These are phyloP conservation scores for Globisporangium barbulae DNA, from an alignment of 352 stramenopile genomes.

Conservation along the genomic window DNA sequence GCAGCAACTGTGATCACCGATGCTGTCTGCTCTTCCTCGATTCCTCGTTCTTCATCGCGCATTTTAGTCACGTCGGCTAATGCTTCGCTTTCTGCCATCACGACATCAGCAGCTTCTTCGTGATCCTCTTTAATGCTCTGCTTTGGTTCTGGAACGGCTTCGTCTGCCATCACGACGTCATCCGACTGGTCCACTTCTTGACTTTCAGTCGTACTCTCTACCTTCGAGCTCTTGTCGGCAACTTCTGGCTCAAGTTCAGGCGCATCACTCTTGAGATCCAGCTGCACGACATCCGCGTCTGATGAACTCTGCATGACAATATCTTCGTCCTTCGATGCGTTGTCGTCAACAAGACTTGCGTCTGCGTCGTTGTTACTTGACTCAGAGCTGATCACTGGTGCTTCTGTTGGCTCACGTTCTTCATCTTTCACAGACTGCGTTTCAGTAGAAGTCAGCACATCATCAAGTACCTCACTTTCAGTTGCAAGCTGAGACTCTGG, in stretches of 20 bases:
- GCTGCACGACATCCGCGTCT: neutral
- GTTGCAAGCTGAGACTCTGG: neutral
- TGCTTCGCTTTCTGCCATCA: neutral
- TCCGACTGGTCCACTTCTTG: neutral
- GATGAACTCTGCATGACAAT: neutral
- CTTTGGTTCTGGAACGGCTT: neutral
- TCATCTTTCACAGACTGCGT: neutral
- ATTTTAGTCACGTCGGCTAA: neutral
- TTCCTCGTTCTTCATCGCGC: neutral
- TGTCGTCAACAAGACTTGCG: neutral
- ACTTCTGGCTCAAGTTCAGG: neutral
- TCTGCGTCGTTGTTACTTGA: neutral
- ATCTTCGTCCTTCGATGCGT: neutral
- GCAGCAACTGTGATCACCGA: neutral
- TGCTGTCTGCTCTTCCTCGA: neutral
- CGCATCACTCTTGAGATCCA: neutral
- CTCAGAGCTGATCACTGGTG: neutral
- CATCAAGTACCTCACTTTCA: neutral
- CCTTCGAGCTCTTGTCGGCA: neutral
- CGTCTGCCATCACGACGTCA: neutral
- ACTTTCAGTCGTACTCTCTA: neutral
- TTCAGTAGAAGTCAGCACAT: neutral
- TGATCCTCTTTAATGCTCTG: neutral
- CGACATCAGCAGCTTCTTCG: neutral
- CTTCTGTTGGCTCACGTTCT: neutral